Evolutionary conservation across 2,329 filamentous ascomycete species (phyloP).

Genomic region (Tolypocladium inflatum): DNA sequence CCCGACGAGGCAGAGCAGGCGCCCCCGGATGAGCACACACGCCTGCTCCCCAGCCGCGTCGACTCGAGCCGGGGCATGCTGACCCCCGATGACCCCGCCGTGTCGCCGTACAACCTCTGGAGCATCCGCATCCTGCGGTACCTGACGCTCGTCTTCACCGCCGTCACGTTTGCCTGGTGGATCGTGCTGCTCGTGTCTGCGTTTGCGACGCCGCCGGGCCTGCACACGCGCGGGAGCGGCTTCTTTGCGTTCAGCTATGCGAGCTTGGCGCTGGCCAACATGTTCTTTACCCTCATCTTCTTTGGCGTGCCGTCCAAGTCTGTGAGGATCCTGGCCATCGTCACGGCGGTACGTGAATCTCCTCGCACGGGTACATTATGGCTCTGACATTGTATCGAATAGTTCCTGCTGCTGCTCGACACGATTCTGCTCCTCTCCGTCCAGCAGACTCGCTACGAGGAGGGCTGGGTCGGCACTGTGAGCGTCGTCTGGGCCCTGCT

Average conservation of each 20-base stretch:
- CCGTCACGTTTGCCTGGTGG: conserved; percentile 86
- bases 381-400: conserved; percentile 32
- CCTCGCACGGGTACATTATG: conserved; percentile 26
- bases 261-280: conserved; percentile 64
- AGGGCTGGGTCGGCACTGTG: conserved; percentile 83
- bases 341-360: conserved; percentile 40
- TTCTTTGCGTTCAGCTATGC: conserved; percentile 86
- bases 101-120: conserved; percentile 93
- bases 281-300: conserved; percentile 73
- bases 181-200: conserved; percentile 75
- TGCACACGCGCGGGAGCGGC: conserved; percentile 80
- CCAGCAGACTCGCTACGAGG: conserved; percentile 65
- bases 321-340: conserved; percentile 62
- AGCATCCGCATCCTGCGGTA: conserved; percentile 73
- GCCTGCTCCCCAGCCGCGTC: conserved; percentile 60
- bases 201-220: conserved; percentile 81
- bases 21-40: conserved; percentile 43
- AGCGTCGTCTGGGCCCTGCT: conserved; percentile 74
- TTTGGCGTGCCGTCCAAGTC: conserved; percentile 76
- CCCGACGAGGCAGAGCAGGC: conserved; percentile 16
- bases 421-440: conserved; percentile 73
- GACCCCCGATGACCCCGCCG: conserved; percentile 33
- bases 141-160: conserved; percentile 66
- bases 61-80: conserved; percentile 34
- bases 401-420: conserved; percentile 43